phyloP scores from a whole-genome alignment of 208 protist species.

The Leishmania major region DNA sequence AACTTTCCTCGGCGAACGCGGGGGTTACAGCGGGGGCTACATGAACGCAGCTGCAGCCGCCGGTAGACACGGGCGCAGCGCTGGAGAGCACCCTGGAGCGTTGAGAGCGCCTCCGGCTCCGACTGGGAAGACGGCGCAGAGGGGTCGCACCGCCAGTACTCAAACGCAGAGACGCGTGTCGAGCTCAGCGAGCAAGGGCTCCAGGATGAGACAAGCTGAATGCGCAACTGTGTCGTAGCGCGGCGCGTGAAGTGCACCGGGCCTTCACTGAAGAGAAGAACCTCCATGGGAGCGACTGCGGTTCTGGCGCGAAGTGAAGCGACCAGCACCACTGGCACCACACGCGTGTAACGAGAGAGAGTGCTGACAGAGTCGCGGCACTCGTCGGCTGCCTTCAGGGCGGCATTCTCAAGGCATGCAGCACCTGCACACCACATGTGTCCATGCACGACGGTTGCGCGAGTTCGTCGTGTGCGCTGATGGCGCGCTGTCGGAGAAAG shows the following conservation, averaged over 20 bases:
- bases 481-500: constrained; percentile 8
- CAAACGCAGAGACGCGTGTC: constrained; percentile 40
- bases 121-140: not conserved
- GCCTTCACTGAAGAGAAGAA: constrained; percentile 34
- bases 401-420: not conserved
- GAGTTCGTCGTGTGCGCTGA: not conserved
- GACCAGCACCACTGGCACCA: constrained; percentile 30
- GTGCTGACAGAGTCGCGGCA: constrained; percentile 11
- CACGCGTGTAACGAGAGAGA: constrained; percentile 16
- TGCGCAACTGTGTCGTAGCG: constrained; percentile 7
- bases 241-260: constrained; percentile 36
- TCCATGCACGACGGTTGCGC: constrained; percentile 42
- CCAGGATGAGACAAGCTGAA: constrained; percentile 70
- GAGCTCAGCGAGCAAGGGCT: constrained; percentile 33
- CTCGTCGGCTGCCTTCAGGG: constrained; percentile 1
- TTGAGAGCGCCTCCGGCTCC: not conserved
- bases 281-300: not conserved
- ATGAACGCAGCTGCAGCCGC: constrained; percentile 1
- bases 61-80: constrained; percentile 15
- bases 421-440: constrained; percentile 55
- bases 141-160: constrained; percentile 48
- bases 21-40: not conserved
- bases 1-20: not conserved
- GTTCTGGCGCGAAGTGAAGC: not conserved
- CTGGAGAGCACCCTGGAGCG: constrained; percentile 1